These are phyloP conservation scores for Plasmopara viticola DNA, from an alignment of 352 stramenopile genomes.

Conservation along the genomic window DNA sequence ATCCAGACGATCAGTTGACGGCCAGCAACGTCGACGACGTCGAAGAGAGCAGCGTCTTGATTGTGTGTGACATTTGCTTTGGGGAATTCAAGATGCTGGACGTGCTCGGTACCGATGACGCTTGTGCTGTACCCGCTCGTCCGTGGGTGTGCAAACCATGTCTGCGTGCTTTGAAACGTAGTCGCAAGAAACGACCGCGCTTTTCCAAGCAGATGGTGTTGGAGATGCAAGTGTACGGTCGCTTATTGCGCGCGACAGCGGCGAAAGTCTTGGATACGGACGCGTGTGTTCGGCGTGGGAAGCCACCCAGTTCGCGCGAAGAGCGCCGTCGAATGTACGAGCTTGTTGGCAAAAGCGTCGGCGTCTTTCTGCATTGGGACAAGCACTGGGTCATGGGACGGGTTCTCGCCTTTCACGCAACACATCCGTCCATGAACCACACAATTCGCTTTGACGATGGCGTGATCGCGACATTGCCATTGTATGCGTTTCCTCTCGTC, in stretches of 20 bases:
- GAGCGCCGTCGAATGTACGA: conserved; percentile 49
- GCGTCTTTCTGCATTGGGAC: conserved; percentile 65
- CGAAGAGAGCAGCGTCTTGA: conserved; percentile 43
- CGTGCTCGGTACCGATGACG: conserved; percentile 36
- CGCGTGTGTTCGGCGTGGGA: conserved; percentile 35
- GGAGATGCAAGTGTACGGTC: conserved; percentile 76
- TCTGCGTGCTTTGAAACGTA: conserved; percentile 61
- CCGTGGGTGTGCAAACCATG: conserved; percentile 74
- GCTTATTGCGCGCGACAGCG: conserved; percentile 53
- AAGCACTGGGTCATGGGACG: conserved; percentile 74
- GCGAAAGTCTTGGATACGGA: conserved; percentile 54
- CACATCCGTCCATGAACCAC: conserved; percentile 43
- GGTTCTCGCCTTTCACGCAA: conserved; percentile 53
- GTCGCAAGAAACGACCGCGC: conserved; percentile 68
- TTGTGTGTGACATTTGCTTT: conserved; percentile 77
- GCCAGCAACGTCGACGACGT: conserved; percentile 19
- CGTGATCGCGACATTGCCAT: conserved; percentile 42
- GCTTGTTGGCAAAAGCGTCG: conserved; percentile 65
- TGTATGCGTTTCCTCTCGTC: conserved; percentile 66
- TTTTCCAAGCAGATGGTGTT: conserved; percentile 84
- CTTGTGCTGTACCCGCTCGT: conserved; percentile 34
- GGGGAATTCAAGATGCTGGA: conserved; percentile 68
- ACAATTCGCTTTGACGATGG: conserved; percentile 70
- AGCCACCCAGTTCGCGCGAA: conserved; percentile 34
- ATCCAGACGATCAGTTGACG: conserved; percentile 33